Conservation (phyloP, 148 eudicot genomes). For the Silene conica region DNA sequence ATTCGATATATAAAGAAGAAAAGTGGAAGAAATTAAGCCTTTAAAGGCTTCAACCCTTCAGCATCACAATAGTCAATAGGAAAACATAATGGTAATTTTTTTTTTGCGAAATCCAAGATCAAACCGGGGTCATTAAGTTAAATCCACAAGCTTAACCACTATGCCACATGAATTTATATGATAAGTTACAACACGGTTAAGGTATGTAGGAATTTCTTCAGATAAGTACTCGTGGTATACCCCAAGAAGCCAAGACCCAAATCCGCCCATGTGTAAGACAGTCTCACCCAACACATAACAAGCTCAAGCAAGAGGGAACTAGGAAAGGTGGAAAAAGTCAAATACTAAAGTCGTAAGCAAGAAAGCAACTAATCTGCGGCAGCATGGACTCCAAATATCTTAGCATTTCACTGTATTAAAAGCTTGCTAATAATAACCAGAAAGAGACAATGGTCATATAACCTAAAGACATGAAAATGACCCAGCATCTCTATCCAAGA, state of each 20-base stretch:
- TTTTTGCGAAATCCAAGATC: no score
- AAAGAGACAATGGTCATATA: not conserved
- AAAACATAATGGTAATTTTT: no score
- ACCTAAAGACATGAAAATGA: conserved; percentile 1
- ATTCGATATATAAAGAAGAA: not conserved
- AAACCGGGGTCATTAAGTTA: no score
- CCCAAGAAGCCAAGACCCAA: no score
- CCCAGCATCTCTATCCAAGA: conserved; percentile 11
- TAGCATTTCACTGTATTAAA: not conserved
- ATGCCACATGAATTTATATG: no score
- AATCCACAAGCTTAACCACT: no score
- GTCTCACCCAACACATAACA: not conserved
- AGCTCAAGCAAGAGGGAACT: not conserved
- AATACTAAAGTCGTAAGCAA: not conserved
- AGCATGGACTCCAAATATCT: not conserved
- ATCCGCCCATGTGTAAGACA: not conserved
- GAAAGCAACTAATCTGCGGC: not conserved
- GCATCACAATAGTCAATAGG: no score
- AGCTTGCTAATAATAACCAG: not conserved
- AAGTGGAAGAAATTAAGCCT: not conserved
- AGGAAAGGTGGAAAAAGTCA: not conserved
- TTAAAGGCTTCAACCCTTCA: no score
- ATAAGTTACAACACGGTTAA: no score
- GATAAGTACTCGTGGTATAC: no score
- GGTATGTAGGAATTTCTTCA: no score